A percentile compares a stretch with the other conserved stretches of the same genome.
phyloP scores from a whole-genome alignment of 1,139 yeast species.

The Wickerhamomyces sp. region DNA sequence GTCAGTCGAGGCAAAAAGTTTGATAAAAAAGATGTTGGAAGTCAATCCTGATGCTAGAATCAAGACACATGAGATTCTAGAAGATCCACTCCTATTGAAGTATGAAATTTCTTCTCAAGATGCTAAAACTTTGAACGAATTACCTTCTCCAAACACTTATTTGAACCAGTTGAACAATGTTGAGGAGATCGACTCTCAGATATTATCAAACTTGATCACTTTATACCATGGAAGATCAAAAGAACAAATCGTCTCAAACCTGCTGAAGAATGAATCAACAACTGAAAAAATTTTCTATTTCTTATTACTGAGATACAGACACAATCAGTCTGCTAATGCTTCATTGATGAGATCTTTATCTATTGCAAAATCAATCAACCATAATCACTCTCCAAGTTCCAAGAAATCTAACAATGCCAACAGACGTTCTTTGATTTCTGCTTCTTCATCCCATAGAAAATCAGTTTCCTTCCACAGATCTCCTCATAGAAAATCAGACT shows the following conservation, averaged over 20 bases:
- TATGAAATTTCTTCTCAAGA: conserved; percentile 39
- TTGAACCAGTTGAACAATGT: conserved; percentile 43
- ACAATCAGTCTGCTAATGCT: conserved; percentile 28
- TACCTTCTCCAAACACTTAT: conserved; percentile 63
- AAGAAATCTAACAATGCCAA: conserved; percentile 27
- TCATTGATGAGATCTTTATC: conserved; percentile 24
- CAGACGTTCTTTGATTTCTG: conserved; percentile 48
- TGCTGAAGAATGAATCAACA: conserved; percentile 53
- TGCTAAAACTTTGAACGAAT: conserved; percentile 40
- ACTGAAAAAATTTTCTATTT: conserved; percentile 77
- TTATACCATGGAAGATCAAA: conserved; percentile 70
- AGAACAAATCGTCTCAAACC: conserved; percentile 47
- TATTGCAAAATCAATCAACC: conserved; percentile 24
- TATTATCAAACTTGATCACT: conserved; percentile 62
- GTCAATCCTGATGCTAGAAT: conserved; percentile 78
- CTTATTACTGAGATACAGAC: conserved; percentile 40
- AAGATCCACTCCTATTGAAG: conserved; percentile 69
- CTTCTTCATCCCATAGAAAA: conserved; percentile 48
- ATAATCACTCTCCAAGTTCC: conserved; percentile 5
- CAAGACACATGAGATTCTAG: conserved; percentile 67
- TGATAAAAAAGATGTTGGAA: conserved; percentile 65
- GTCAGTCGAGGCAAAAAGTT: conserved; percentile 62
- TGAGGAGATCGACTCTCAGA: conserved; percentile 54
- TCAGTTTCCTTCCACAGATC: conserved; percentile 48
- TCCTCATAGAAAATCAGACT: conserved; percentile 22